Evolutionary conservation across 1,284 basidiomycete species (phyloP), one percentile per base, ranked within the genome.

Genomic region (Fomitopsis schrenkii): DNA sequence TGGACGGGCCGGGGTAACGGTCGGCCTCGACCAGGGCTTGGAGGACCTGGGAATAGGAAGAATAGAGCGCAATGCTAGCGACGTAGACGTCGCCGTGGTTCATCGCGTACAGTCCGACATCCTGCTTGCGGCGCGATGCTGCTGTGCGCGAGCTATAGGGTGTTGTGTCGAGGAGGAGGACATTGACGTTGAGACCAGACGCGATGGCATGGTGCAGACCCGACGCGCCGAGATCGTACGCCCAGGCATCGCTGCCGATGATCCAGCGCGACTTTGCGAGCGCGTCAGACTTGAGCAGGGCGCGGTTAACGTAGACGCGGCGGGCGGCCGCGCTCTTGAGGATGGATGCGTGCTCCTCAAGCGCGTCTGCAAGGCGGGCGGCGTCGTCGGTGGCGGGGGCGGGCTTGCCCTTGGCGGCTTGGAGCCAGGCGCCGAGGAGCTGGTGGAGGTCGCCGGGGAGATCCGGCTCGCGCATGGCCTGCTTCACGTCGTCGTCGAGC

Each of bases 81-180:
- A 98, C 97, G 74, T 95, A 99, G 61, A 95, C 94, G 71, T 95
- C 91, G 17, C 97, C 97, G 74, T 98, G 94, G 78, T 97, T 98
- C 93, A 99, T 97, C 14, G 97, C 97, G 73, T 99, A 99, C 55
- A 98, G 80, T 1, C 94, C 95, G 52, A 95, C 90, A 75, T 98
- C 95, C 71, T 95, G 95, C 77, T 96, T 97, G 63, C 94, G 83
- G 59, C 89, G 83, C 63, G 83, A 80, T 8, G 87, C 91, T 36
- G 78, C 82, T 22, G 82, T 77, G 57, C 93, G 88, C 46, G 85
- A 75, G 28, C 91, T 86, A 79, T 97, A 97, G 1, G 97, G 94
- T 14, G 92, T 79, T 19, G 92, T 96, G 77, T 99, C 97, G 71
- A 99, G 88, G 68, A 99, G 88, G 74, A 99, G 91, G 66, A 98